A percentile compares a stretch with the other conserved stretches of the same genome.
Evolutionary conservation across 2,329 filamentous ascomycete genomes (phyloP).

Genomic region (Venturia asperata): DNA sequence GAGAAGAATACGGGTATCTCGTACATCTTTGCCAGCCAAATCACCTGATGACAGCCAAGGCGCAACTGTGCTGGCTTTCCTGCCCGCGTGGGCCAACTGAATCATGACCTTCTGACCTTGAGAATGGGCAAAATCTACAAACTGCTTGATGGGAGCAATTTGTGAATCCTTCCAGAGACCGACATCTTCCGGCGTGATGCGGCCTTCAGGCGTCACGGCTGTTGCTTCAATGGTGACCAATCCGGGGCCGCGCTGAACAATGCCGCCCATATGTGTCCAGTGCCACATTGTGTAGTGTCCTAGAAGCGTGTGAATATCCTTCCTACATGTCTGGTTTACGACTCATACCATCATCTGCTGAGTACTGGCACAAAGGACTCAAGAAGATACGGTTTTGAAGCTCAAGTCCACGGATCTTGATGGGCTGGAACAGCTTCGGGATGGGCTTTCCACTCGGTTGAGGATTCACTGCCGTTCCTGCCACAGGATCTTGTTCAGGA

Average conservation of each 20-base stretch:
- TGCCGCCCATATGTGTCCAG: conserved; percentile 72
- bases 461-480: conserved; percentile 40
- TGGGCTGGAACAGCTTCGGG: conserved; percentile 53
- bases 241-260: conserved; percentile 66
- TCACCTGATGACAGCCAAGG: conserved; percentile 55
- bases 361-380: conserved; percentile 61
- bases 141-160: conserved; percentile 60
- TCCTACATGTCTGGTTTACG: not conserved
- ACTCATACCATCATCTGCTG: conserved; percentile 47
- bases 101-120: conserved; percentile 72
- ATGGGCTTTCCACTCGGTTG: conserved; percentile 45
- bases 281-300: conserved; percentile 74
- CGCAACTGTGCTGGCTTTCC: conserved; percentile 53
- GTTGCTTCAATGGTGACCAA: conserved; percentile 74
- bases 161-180: conserved; percentile 84
- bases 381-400: conserved; percentile 63
- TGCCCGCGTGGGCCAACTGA: conserved; percentile 74
- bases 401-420: conserved; percentile 52
- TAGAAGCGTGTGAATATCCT: not conserved
- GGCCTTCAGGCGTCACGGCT: conserved; percentile 64
- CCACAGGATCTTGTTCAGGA: conserved; percentile 39
- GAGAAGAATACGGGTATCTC: not conserved
- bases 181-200: conserved; percentile 72
- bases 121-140: conserved; percentile 72
- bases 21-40: conserved; percentile 45